Evolutionary conservation across 805 yeast genomes (phyloP).

Genomic region (Candida pseudoglaebosa): DNA sequence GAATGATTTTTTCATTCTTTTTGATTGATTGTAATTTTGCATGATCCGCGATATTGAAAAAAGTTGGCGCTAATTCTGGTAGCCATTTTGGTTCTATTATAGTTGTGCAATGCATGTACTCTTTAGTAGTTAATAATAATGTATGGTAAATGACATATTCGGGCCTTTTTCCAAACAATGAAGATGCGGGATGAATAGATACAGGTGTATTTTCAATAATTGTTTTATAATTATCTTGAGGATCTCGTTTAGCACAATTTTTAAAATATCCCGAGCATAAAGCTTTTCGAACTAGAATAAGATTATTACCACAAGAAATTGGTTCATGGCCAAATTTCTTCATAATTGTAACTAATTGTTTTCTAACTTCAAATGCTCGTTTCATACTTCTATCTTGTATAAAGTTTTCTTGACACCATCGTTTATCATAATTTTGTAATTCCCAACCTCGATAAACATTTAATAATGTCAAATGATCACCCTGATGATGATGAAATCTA

Average conservation of each 20-base stretch:
- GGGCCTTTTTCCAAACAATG: constrained; percentile 58
- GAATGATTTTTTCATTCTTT: constrained; percentile 64
- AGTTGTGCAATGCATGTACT: constrained; percentile 88
- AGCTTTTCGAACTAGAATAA: constrained; percentile 57
- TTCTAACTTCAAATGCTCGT: constrained; percentile 75
- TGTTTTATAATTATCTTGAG: constrained; percentile 52
- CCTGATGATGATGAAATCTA: constrained; percentile 67
- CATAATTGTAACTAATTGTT: constrained; percentile 61
- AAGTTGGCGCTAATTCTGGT: constrained; percentile 63
- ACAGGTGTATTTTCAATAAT: constrained; percentile 70
- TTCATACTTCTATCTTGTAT: constrained; percentile 74
- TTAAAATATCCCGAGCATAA: constrained; percentile 66
- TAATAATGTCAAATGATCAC: constrained; percentile 80
- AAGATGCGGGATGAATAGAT: constrained; percentile 82
- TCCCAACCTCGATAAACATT: constrained; percentile 81
- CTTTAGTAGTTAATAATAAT: constrained; percentile 75
- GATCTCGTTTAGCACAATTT: constrained; percentile 61
- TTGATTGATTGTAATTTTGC: constrained; percentile 46
- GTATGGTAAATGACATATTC: constrained; percentile 83
- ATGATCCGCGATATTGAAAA: constrained; percentile 62
- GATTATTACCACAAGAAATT: constrained; percentile 50
- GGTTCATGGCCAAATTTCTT: constrained; percentile 43
- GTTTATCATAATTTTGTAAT: constrained; percentile 45
- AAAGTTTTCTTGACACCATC: constrained; percentile 80
- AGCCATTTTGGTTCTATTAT: constrained; percentile 83